Base-by-base conservation (phyloP, 441 rosid genomes). In the Euphorbia celastroides region DNA sequence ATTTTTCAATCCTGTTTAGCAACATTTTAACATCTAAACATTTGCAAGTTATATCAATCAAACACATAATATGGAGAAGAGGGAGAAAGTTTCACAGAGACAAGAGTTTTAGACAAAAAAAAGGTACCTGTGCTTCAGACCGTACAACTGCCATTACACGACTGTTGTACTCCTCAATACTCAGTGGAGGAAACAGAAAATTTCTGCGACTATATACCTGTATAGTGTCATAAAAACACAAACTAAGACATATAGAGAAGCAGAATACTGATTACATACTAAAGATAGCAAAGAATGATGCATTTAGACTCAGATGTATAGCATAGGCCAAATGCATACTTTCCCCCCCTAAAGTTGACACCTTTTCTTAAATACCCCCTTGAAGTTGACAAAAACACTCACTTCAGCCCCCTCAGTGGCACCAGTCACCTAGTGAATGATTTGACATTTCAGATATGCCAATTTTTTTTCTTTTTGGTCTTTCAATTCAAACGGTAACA, bases 51-150 rank as follows among this genome's bases (percentile, higher is more conserved):
- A 20, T 19, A 30, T 27, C 65, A 59, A 30, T 27, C 65, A 59
- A 31, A 59, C 36, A 44, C 64, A 27, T 26, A 59, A 28, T 17
- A n/a, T 20, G 22, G 22, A 46, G 6, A 32, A 31, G 59, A 59
- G 59, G 31, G 36, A 27, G 34, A 32, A 46, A 34, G 32, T 32
- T 26, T 60, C 10, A 26, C 2, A 27, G 12, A 36, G 28, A 36
- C 1, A 55, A 32, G n/a, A 57, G 25, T 28, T 32, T 20, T 25
- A 25, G 14, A n/a, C 11, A 63, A 67, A 72, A n/a, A 51, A 52
- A 27, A 50, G 65, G 50, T 81, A 93, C 98, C 76, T 93, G 98
- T 52, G 96, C 94, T 78, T 93, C 98, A 74, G 97, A 93, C 17
- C 97, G 86, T 57, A 88, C 97, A 12, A 93, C 88, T 52, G 88